These are phyloP conservation scores for slime mould (Dictyostelium discoideum) DNA, from an alignment of 78 protist genomes.

Conservation along the genomic window DNA sequence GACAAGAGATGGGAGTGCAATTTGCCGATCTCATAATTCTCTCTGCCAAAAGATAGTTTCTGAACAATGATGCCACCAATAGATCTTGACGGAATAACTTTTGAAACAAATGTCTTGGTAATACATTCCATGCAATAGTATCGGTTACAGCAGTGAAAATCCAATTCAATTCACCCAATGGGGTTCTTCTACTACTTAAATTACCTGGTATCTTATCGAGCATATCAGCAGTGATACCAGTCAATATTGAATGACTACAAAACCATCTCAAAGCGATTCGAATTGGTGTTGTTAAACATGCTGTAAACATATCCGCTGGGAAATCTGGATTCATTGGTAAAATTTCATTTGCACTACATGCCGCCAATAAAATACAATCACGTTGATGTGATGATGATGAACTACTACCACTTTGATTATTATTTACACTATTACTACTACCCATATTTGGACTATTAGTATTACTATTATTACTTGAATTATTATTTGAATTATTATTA, in stretches of 20 bases:
- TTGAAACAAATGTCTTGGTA: slow-evolving; percentile 93
- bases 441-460: slow-evolving; percentile 2
- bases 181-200: slow-evolving; percentile 91
- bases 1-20: slow-evolving; percentile 97
- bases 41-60: slow-evolving; percentile 98
- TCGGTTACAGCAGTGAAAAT: slow-evolving; percentile 99
- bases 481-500: not conserved
- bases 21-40: slow-evolving; percentile 91
- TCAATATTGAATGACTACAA: slow-evolving; percentile 75
- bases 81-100: slow-evolving; percentile 96
- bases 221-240: slow-evolving; percentile 81
- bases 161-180: slow-evolving; percentile 98
- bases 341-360: slow-evolving; percentile 93
- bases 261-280: slow-evolving; percentile 92
- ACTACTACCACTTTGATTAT: slow-evolving; percentile 1
- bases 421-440: slow-evolving; percentile 11
- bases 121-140: slow-evolving; percentile 98
- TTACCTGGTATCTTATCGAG: slow-evolving; percentile 88
- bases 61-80: slow-evolving; percentile 95
- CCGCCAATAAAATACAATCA: slow-evolving; percentile 93
- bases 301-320: slow-evolving; percentile 98
- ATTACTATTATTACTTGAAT: not conserved
- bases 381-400: slow-evolving; percentile 43
- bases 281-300: slow-evolving; percentile 99
- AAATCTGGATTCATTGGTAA: slow-evolving; percentile 95